Evolutionary conservation across 176 grass and related monocot species (phyloP).

Genomic region (Phragmites australis): DNA sequence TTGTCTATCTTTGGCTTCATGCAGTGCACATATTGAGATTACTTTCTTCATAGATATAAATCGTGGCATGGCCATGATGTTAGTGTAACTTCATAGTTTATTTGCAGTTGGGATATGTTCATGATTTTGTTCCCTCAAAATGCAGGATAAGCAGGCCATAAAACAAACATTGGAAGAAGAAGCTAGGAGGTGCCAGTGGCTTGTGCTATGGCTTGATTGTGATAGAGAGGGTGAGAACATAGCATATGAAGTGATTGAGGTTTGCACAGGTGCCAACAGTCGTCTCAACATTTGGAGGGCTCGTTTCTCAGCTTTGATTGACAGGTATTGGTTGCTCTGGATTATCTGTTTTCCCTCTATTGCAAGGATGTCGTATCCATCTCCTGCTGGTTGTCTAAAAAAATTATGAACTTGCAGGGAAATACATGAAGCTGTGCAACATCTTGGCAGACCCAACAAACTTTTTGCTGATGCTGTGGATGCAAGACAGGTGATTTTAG

Average conservation of each 20-base stretch:
- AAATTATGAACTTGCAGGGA: constrained; percentile 63
- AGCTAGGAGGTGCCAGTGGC: constrained; percentile 84
- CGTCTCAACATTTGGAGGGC: constrained; percentile 86
- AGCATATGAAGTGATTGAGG: constrained; percentile 87
- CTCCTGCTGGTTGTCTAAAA: constrained; percentile 20
- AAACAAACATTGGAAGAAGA: constrained; percentile 92
- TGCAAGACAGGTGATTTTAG: constrained; percentile 80
- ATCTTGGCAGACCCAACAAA: constrained; percentile 93
- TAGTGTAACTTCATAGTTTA: constrained; percentile 13
- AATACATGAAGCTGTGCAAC: constrained; percentile 84
- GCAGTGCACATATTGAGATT: background rate
- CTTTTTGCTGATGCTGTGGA: constrained; percentile 92
- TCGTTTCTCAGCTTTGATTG: constrained; percentile 94
- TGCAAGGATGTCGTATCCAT: constrained; percentile 27
- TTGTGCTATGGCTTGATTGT: constrained; percentile 97
- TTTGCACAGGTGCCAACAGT: constrained; percentile 67
- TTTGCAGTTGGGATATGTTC: constrained; percentile 16
- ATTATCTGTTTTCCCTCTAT: constrained; percentile 4
- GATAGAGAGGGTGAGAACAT: constrained; percentile 99
- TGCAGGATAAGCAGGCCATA: constrained; percentile 90
- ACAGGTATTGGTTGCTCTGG: constrained; percentile 56
- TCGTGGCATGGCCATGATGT: background rate
- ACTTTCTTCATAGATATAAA: constrained; percentile 16
- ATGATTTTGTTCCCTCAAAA: constrained; percentile 31
- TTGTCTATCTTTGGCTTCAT: constrained; percentile 29